A percentile compares a stretch with the other conserved stretches of the same genome.
Conservation (phyloP, 2,329 filamentous ascomycete species). For the Aspergillus fumigatus region DNA sequence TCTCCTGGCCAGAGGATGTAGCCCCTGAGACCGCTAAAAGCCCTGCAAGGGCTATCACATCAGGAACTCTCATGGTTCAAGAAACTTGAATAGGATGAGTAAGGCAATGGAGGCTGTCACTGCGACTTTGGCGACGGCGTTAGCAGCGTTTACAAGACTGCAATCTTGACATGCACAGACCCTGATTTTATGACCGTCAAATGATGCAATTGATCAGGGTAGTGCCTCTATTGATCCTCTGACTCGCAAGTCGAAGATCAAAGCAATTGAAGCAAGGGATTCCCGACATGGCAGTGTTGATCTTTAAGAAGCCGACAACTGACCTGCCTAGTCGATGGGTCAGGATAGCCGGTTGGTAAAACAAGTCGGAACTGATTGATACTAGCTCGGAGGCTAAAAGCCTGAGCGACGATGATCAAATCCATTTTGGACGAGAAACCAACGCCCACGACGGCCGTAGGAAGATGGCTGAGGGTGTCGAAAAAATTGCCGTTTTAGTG, state of each 20-base stretch:
- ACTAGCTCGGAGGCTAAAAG: neutral
- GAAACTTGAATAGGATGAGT: neutral
- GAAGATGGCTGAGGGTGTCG: no score
- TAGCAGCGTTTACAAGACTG: neutral
- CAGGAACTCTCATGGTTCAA: slow-evolving; percentile 17
- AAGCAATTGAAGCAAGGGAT: no score
- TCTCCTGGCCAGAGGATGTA: slow-evolving; percentile 5
- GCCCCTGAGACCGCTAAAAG: slow-evolving; percentile 15
- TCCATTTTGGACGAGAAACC: neutral
- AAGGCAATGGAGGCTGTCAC: neutral
- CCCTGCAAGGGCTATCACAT: slow-evolving; percentile 5
- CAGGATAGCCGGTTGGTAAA: neutral
- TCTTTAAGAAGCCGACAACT: neutral
- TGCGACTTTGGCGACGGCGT: neutral
- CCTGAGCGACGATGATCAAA: neutral
- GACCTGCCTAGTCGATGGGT: no score
- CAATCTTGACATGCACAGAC: neutral
- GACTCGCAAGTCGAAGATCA: neutral
- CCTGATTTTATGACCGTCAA: slow-evolving; percentile 3
- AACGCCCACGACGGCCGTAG: no score
- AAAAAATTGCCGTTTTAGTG: neutral
- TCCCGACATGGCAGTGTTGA: neutral
- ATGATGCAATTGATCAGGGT: slow-evolving; percentile 8
- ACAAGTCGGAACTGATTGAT: neutral
- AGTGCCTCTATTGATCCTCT: neutral